Evolutionary conservation across 306 rosid genomes (phyloP), one percentile per base, ranked within the genome.

Genomic region (Vigna reflexopilosa): DNA sequence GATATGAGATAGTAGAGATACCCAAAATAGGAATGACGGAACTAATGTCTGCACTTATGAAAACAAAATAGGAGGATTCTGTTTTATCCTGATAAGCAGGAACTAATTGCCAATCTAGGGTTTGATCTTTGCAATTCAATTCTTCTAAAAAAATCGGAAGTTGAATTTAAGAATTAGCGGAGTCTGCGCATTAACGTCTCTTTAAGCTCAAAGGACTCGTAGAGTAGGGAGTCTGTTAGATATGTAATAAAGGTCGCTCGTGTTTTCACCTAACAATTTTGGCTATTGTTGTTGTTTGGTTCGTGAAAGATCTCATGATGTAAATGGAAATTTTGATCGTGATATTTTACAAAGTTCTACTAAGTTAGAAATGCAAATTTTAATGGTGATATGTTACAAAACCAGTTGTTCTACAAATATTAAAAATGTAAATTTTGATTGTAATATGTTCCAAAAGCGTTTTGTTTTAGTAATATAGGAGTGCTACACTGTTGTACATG

Each of bases 31-130:
- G 7, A 55, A 20, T 50, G 20, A 5, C n/a, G 19, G 56, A 26
- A 28, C 48, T 63, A 34, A 15, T 63, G 17, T 64, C 49, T 36
- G 50, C 12, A 64, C 70, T n/a, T 38, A 17, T 9, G 16, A 38
- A 38, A n/a, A 64, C 70, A 64, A 36, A 64, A 64, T 64, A 36
- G 70, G 49, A 64, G 17, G 66, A 59, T 38, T 64, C 22, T 38
- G 49, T 61, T 14, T 61, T 19, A 16, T 65, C 70, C 30, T 16
- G 47, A 16, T 36, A 22, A 62, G n/a, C 24, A 64, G 15, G 49
- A 64, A 36, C 30, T 3, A 17, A 38, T 65, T 22, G 13, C 16
- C 51, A 36, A 40, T n/a, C 45, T 40, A 38, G 51, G 11, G 30
- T 65, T 65, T 40, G 70, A 65, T 40, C 49, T 16, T 11, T 65